Evolutionary conservation across 2,329 filamentous ascomycete species (phyloP), one percentile per base, ranked within the genome.

Genomic region (Apiospora sp.): DNA sequence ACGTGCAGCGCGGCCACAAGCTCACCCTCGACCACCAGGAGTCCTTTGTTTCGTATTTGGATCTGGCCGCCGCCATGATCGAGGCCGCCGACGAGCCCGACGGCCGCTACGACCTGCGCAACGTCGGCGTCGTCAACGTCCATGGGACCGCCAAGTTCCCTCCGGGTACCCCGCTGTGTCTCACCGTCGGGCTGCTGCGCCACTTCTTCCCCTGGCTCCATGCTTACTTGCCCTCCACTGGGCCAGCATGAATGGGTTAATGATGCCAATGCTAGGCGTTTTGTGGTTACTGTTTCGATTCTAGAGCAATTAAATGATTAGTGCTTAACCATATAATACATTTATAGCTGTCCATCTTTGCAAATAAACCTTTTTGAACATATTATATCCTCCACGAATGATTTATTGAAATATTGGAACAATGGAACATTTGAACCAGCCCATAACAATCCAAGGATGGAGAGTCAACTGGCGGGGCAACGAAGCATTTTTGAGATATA

Each of bases 1-100:
- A 85, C 73, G 67, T 78, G 3, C 78, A 79, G 73, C 77, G 81
- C 0, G 86, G 86, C 3, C 84, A 88, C 75, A 72, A 70, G 64
- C 75, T 88, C 14, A 84, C 76, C 27, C 71, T 84, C 1, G 77
- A 80, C 68, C 76, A 82, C 10, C 77, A 84, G 68, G 78, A 84
- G 70, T 81, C 78, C 6, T 81, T 81, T 43, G 44, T 87, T 2
- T 81, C 78, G 1, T 87, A 84, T 68, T 51, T 84, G 7, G 86
- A 87, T 74, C 75, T 87, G 19, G 81, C 84, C 1, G 85, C 83
- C 0, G 85, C 76, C 0, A 88, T 88, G 86, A 79, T 87, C 27
- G 85, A 88, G 76, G 82, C 82, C 6, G 84, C 82, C 0, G 79
- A 84, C 43, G 81, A 81, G 46, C 71, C 74, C 14, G 76, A 80